Evolutionary conservation across 257 asterid species (phyloP), one percentile per base, ranked within the genome.

Genomic region (Leptodermis oblonga): DNA sequence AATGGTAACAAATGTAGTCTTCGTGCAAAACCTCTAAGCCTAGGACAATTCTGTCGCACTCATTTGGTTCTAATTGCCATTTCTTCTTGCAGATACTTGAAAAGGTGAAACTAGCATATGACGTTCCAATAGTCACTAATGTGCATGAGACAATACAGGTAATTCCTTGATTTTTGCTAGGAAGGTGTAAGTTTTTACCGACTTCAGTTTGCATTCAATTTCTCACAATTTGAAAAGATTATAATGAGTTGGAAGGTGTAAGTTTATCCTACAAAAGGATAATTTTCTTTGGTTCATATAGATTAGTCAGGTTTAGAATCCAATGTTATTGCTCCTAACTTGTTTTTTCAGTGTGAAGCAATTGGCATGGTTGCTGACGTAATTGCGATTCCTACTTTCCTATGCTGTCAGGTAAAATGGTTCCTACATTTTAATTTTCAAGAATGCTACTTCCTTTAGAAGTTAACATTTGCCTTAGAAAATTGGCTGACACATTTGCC

Each of bases 371-470:
- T 90, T 62, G 98, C 97, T 0, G 96, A 92, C 79, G 87, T 92
- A 73, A 90, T 92, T 76, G 97, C 90, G 84, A 88, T 92, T 82
- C 98, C 97, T 77, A 97, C 98, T 74, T 92, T 92, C 76, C 82
- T 92, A 55, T 90, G 98, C 80, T 87, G 97, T 46, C 98, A 92
- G 95, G 98, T 90, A 65, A 60, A 73, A 64, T 61, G 41, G 33
- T 15, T 39, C 46, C 37, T 9, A 37, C 4, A 26, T 49, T 26
- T 67, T 62, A 34, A 41, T 71, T 36, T 70, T 15, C 34, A 45
- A 17, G 54, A 48, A 62, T 30, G 4, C 10, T 72, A 6, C 48
- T 70, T 12, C 22, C 28, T 59, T 25, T 54, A 4, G 49, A 11
- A 55, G 55, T 4, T 26, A 69, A 17, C 15, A n/a, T n/a, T n/a